Evolutionary conservation across 2,329 filamentous ascomycete genomes (phyloP).

Genomic region (Fusarium albidum): DNA sequence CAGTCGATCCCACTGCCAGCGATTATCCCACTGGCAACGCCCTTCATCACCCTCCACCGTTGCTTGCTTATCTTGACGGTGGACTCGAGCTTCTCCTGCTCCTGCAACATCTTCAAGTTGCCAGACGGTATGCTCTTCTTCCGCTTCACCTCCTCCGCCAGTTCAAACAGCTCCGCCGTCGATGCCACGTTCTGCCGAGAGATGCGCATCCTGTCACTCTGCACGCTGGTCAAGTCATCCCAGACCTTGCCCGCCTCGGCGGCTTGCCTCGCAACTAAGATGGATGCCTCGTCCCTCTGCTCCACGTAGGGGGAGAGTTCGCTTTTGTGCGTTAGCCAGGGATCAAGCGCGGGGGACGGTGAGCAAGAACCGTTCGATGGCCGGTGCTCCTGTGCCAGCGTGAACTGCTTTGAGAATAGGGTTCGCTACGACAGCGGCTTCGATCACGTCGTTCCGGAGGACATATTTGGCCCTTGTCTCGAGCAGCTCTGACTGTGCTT

Average conservation of each 20-base stretch:
- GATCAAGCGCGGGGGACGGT: not conserved
- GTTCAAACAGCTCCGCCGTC: conserved; percentile 67
- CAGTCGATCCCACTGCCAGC: conserved; percentile 86
- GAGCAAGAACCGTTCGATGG: conserved; percentile 72
- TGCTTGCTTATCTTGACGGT: conserved; percentile 70
- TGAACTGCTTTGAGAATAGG: conserved; percentile 83
- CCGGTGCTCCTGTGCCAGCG: conserved; percentile 67
- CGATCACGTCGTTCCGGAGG: conserved; percentile 73
- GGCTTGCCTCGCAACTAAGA: conserved; percentile 68
- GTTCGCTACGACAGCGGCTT: conserved; percentile 74
- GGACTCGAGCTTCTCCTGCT: conserved; percentile 66
- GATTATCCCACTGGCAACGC: conserved; percentile 78
- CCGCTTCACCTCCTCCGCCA: conserved; percentile 64
- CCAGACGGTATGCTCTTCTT: conserved; percentile 63
- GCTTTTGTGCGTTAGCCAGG: conserved; percentile 49
- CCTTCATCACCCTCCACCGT: conserved; percentile 79
- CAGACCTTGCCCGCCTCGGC: conserved; percentile 59
- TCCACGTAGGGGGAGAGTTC: conserved; percentile 73
- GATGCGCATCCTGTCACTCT: conserved; percentile 65
- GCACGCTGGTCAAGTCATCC: conserved; percentile 62
- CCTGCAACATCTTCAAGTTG: conserved; percentile 59
- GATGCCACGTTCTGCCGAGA: conserved; percentile 69
- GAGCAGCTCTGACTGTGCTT: conserved; percentile 71
- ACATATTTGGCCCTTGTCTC: conserved; percentile 75
- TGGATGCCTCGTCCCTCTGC: conserved; percentile 72